Evolutionary conservation across 2,329 filamentous ascomycete genomes (phyloP).

Genomic region (Plenodomus lindquistii): DNA sequence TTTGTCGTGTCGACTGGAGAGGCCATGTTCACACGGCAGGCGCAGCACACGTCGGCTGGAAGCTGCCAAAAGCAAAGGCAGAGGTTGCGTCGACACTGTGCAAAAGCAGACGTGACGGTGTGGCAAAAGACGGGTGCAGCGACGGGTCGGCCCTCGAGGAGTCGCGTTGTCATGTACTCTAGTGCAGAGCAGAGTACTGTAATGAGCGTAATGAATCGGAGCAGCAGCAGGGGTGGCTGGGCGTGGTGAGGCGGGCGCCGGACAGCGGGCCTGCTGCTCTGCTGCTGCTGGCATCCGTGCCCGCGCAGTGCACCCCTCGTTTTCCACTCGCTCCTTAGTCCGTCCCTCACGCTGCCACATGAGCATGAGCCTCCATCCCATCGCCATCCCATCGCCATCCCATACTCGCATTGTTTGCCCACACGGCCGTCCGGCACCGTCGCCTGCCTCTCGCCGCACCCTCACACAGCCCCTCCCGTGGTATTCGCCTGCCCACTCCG

Average conservation of each 20-base stretch:
- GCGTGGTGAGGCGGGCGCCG: conserved; percentile 12
- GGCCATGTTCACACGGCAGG: no score
- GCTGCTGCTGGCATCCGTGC: conserved; percentile 8
- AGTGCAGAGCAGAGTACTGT: neutral
- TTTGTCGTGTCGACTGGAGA: no score
- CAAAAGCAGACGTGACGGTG: neutral
- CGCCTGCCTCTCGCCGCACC: conserved; percentile 3
- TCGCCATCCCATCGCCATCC: conserved; percentile 29
- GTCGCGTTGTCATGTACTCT: neutral
- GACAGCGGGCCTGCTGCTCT: no score
- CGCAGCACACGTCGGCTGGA: no score
- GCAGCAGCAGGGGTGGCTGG: neutral
- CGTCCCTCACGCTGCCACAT: conserved; percentile 4
- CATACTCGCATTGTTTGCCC: conserved; percentile 34
- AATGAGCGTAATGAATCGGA: neutral
- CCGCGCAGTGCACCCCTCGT: conserved; percentile 10
- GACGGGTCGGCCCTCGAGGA: neutral
- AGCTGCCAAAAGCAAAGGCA: no score
- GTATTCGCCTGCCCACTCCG: conserved; percentile 28
- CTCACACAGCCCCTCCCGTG: conserved; percentile 25
- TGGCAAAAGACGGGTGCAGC: neutral
- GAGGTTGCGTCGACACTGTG: no score
- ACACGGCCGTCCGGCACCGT: conserved; percentile 15
- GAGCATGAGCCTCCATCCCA: conserved; percentile 12
- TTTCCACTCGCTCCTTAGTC: conserved; percentile 18